These are phyloP conservation scores for Helianthus tuberosus DNA, from an alignment of 129 eudicot species.

Conservation along the genomic window DNA sequence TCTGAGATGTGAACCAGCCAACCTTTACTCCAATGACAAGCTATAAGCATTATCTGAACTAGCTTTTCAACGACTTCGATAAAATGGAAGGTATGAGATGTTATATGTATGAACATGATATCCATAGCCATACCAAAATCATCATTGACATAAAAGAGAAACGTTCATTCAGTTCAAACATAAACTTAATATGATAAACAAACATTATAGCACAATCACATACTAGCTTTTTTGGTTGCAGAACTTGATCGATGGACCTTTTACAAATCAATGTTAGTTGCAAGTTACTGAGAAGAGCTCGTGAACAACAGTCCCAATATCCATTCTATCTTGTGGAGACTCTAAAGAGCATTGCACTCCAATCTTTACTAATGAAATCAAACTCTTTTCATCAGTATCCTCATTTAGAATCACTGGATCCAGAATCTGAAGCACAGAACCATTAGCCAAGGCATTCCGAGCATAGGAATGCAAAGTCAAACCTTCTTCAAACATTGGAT, in stretches of 20 bases:
- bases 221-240: background rate
- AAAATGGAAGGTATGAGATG: no score
- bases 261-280: background rate
- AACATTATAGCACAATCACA: no score
- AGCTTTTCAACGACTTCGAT: no score
- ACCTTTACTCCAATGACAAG: no score
- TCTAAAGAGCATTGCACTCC: slow-evolving; percentile 1
- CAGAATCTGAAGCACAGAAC: slow-evolving; percentile 11
- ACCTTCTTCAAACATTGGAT: slow-evolving; percentile 27
- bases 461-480: slow-evolving; percentile 31
- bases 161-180: no score
- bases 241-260: background rate
- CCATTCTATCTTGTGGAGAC: slow-evolving; percentile 15
- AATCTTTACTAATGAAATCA: background rate
- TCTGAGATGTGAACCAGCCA: no score
- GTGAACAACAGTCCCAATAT: slow-evolving; percentile 1
- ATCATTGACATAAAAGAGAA: no score
- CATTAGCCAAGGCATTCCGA: slow-evolving; percentile 15
- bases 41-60: no score
- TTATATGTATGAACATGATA: no score
- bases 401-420: slow-evolving; percentile 20
- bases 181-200: no score
- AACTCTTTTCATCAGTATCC: background rate
- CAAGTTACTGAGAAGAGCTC: slow-evolving; percentile 3
- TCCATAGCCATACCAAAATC: no score